Evolutionary conservation across 1,139 yeast genomes (phyloP).

Genomic region (Taphrina pruni): DNA sequence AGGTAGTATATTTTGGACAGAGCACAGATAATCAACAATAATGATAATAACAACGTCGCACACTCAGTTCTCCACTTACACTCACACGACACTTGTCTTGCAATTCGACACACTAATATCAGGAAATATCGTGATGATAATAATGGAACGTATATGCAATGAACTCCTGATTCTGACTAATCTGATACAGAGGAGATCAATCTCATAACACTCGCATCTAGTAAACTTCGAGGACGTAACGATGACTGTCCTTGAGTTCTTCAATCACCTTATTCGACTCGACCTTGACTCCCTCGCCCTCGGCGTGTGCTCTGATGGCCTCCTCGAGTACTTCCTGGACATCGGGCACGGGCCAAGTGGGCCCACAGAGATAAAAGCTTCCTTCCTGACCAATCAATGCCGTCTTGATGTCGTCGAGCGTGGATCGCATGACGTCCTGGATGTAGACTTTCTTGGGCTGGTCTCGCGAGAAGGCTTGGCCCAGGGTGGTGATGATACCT

Average conservation of each 20-base stretch:
- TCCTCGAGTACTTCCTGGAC: constrained; percentile 89
- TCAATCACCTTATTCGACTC: constrained; percentile 84
- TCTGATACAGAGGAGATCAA: too few species aligned
- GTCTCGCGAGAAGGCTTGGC: constrained; percentile 98
- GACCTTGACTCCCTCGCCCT: constrained; percentile 65
- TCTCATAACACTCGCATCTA: constrained; percentile 50
- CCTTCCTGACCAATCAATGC: constrained; percentile 82
- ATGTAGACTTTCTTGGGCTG: constrained; percentile 94
- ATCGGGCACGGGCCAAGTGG: constrained; percentile 99
- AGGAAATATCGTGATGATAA: too few species aligned
- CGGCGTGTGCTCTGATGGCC: constrained; percentile 75
- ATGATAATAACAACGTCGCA: background rate
- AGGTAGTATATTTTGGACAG: constrained; percentile 8
- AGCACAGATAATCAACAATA: background rate
- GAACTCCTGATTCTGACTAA: too few species aligned
- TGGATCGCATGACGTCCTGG: constrained; percentile 88
- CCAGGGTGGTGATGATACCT: constrained; percentile 89
- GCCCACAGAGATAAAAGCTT: constrained; percentile 95
- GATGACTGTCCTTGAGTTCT: constrained; percentile 88
- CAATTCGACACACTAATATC: too few species aligned
- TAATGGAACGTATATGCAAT: background rate
- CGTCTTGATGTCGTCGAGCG: constrained; percentile 71
- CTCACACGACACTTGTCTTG: too few species aligned
- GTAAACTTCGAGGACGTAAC: constrained; percentile 93
- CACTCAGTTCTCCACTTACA: background rate